Conservation (phyloP, 1,139 yeast genomes). For the Hansenula anomala region DNA sequence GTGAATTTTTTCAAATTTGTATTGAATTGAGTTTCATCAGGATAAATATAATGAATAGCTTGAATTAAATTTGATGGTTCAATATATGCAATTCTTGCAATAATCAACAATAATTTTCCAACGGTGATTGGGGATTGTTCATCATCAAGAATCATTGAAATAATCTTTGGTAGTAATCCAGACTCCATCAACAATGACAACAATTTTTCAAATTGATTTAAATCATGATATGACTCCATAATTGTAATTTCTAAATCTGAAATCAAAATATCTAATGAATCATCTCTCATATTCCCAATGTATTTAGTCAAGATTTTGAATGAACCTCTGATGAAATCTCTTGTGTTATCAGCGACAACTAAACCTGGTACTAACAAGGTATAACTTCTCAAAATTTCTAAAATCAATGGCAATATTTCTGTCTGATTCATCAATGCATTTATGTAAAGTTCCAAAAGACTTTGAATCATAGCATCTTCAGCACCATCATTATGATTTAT, state of each 20-base stretch:
- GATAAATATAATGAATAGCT: slow-evolving; percentile 21
- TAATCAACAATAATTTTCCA: slow-evolving; percentile 47
- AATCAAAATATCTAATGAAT: slow-evolving; percentile 52
- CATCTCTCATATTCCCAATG: slow-evolving; percentile 63
- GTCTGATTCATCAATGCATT: slow-evolving; percentile 59
- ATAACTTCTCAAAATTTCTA: slow-evolving; percentile 72
- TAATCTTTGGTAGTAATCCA: slow-evolving; percentile 42
- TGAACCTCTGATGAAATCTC: slow-evolving; percentile 32
- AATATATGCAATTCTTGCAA: slow-evolving; percentile 48
- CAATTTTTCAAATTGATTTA: slow-evolving; percentile 22
- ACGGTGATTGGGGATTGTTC: slow-evolving; percentile 43
- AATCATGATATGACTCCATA: slow-evolving; percentile 8
- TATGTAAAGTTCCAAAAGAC: slow-evolving; percentile 29
- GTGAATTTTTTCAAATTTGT: slow-evolving; percentile 23
- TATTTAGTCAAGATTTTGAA: slow-evolving; percentile 53
- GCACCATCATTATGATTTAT: slow-evolving; percentile 3
- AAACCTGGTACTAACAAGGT: slow-evolving; percentile 51
- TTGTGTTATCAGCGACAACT: slow-evolving; percentile 30
- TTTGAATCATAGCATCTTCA: not conserved
- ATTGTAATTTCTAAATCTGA: slow-evolving; percentile 54
- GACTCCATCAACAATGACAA: slow-evolving; percentile 38
- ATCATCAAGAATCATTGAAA: slow-evolving; percentile 43
- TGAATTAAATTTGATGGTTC: slow-evolving; percentile 43
- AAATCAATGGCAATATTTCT: slow-evolving; percentile 66
- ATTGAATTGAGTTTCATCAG: slow-evolving; percentile 12